These are phyloP conservation scores for Phaeodactylum tricornutum DNA, from an alignment of 108 stramenopile species.

Conservation along the genomic window DNA sequence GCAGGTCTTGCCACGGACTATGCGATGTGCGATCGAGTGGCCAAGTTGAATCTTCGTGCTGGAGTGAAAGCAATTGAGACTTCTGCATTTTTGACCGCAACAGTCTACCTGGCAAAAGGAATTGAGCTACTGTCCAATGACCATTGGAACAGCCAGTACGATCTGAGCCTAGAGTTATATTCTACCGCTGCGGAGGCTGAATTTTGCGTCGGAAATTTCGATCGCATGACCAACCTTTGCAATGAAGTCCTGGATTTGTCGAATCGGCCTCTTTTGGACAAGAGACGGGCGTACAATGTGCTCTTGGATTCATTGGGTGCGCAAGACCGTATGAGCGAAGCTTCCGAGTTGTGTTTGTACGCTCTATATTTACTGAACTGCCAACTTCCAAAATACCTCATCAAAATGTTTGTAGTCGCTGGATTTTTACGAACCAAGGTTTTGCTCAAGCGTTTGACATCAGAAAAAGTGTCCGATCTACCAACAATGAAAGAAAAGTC, in stretches of 20 bases:
- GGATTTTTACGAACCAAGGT: background rate
- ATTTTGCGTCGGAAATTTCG: constrained; percentile 22
- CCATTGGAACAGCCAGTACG: constrained; percentile 10
- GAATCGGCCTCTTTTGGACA: constrained; percentile 1
- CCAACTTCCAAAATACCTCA: background rate
- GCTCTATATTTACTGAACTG: background rate
- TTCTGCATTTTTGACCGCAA: background rate
- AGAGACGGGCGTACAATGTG: background rate
- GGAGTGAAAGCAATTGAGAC: background rate
- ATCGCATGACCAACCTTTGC: background rate
- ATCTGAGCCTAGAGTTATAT: constrained; percentile 26
- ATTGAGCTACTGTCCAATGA: constrained; percentile 3
- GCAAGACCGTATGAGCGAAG: background rate
- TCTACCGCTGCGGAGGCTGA: constrained; percentile 31
- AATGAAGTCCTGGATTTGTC: background rate
- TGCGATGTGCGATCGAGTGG: background rate
- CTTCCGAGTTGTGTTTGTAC: background rate
- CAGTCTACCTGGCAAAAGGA: constrained; percentile 1
- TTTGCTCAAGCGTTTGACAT: too few relatives aligned
- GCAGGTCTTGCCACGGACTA: background rate
- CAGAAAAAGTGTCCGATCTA: background rate
- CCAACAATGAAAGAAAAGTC: background rate
- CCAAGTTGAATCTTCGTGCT: background rate
- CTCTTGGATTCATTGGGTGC: background rate
- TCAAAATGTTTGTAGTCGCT: background rate